A percentile compares a stretch with the other conserved stretches of the same genome.
These are phyloP conservation scores for Termitomyces sp. DNA, from an alignment of 1,284 basidiomycete species.

Conservation along the genomic window DNA sequence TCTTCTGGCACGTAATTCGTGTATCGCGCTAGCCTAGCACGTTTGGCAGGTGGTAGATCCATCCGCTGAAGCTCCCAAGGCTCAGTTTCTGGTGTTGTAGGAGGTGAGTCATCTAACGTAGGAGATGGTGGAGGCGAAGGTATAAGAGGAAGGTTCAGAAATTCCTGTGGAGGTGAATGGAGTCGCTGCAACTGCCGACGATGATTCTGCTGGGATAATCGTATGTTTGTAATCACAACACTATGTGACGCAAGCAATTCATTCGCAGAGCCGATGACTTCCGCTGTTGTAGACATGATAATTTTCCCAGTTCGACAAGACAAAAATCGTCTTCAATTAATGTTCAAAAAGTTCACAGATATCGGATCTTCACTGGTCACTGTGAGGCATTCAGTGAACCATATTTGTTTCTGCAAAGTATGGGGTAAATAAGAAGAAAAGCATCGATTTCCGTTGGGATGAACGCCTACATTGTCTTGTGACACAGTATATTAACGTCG, in stretches of 20 bases:
- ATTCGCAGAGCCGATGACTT: slow-evolving; percentile 44
- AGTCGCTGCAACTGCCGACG: slow-evolving; percentile 27
- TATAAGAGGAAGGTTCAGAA: slow-evolving; percentile 45
- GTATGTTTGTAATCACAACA: slow-evolving; percentile 29
- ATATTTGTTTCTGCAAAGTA: not conserved
- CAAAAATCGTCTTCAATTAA: not conserved
- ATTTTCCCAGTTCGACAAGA: not conserved
- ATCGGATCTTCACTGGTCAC: not conserved
- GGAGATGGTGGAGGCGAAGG: slow-evolving; percentile 41
- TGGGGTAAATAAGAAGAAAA: not conserved
- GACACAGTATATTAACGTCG: not conserved
- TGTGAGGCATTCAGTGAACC: not conserved
- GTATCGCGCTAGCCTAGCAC: slow-evolving; percentile 62
- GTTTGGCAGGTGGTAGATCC: slow-evolving; percentile 67
- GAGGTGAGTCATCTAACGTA: slow-evolving; percentile 34
- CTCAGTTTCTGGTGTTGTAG: slow-evolving; percentile 39
- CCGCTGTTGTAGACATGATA: slow-evolving; percentile 22
- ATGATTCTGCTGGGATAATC: slow-evolving; percentile 31
- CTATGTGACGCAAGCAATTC: slow-evolving; percentile 45
- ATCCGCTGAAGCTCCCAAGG: slow-evolving; percentile 35
- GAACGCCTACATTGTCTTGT: not conserved
- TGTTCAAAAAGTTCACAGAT: not conserved
- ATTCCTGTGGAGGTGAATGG: slow-evolving; percentile 24
- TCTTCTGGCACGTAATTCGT: slow-evolving; percentile 83
- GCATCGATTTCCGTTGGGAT: not conserved